These are phyloP conservation scores for Cercospora janseana DNA, from an alignment of 2,329 filamentous ascomycete species.

Conservation along the genomic window DNA sequence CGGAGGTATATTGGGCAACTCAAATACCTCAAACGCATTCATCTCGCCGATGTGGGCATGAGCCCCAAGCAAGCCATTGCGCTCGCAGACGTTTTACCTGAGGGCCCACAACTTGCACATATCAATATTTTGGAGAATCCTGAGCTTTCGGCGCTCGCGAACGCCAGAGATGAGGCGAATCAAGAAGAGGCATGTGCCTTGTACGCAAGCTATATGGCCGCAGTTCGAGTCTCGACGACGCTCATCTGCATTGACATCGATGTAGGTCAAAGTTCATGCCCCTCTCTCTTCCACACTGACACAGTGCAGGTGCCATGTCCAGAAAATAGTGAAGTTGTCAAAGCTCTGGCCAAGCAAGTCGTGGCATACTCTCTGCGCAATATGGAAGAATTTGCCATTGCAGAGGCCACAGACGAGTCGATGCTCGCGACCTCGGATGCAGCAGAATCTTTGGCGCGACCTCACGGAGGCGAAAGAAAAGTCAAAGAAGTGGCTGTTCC, in stretches of 20 bases:
- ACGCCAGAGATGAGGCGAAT: constrained; percentile 70
- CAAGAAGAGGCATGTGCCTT: constrained; percentile 94
- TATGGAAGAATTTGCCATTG: constrained; percentile 73
- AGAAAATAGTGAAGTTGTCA: constrained; percentile 84
- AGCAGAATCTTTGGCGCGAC: constrained; percentile 43
- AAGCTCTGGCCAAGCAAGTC: constrained; percentile 89
- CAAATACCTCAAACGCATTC: constrained; percentile 73
- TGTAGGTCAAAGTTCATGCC: constrained; percentile 38
- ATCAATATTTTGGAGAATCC: constrained; percentile 83
- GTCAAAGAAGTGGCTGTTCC: constrained; percentile 65
- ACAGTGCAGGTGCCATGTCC: constrained; percentile 60
- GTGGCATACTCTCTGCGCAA: constrained; percentile 91
- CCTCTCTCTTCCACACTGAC: constrained; percentile 7
- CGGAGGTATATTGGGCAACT: constrained; percentile 84
- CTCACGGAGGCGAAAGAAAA: constrained; percentile 48
- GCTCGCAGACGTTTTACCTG: constrained; percentile 83
- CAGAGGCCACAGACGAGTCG: constrained; percentile 51
- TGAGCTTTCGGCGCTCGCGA: constrained; percentile 66
- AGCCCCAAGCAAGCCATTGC: constrained; percentile 86
- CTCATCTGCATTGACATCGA: constrained; percentile 91
- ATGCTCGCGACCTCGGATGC: constrained; percentile 44
- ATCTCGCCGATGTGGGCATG: constrained; percentile 80
- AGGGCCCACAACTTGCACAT: constrained; percentile 77
- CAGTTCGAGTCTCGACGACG: constrained; percentile 76
- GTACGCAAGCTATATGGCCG: constrained; percentile 87